Evolutionary conservation across 2,329 filamentous ascomycete species (phyloP), one percentile per base, ranked within the genome.

Genomic region (Thelonectria olida): DNA sequence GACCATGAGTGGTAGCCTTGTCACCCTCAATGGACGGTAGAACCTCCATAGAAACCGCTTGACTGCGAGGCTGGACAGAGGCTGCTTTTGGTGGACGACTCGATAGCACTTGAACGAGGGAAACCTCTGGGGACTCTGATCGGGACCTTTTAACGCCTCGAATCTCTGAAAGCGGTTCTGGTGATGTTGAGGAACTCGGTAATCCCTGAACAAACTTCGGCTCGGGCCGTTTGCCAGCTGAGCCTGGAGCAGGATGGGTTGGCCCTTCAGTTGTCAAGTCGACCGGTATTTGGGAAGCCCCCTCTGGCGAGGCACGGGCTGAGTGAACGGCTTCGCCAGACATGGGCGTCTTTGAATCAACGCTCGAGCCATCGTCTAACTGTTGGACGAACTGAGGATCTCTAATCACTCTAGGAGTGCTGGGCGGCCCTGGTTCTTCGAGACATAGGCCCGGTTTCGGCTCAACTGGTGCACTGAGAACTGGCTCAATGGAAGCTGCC

Each of bases 21-120:
- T 67, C 66, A 5, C 34, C 59, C 57, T 74, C 71, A 25, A 73
- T 67, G 27, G 56, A 69, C 9, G 36, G 64, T 22, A 53, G 38
- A 12, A 56, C 47, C 28, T 56, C 31, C 31, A 10, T 13, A n/a
- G 50, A 28, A 44, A 38, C 20, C 2, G 12, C 19, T 25, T 27
- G 5, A 22, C 3, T 23, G 15, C 19, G 49, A 4, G 41, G 23
- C 7, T 34, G 36, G 27, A 36, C 19, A 8, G 22, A 23, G 12
- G 42, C 22, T 8, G 36, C 15, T 17, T 49, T 47, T 25, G 31
- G 31, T 27, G 15, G 28, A 23, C 31, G 23, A 19, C 12, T 28
- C 17, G 28, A 25, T 39, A 23, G 54, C 36, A 47, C 28, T 34
- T 25, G 8, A 27, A 49, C 10, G 13, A 63, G 25, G 6, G 28